Evolutionary conservation across 192 early-diverging fungal genomes (phyloP).

Genomic region (Diversispora eburnea): DNA sequence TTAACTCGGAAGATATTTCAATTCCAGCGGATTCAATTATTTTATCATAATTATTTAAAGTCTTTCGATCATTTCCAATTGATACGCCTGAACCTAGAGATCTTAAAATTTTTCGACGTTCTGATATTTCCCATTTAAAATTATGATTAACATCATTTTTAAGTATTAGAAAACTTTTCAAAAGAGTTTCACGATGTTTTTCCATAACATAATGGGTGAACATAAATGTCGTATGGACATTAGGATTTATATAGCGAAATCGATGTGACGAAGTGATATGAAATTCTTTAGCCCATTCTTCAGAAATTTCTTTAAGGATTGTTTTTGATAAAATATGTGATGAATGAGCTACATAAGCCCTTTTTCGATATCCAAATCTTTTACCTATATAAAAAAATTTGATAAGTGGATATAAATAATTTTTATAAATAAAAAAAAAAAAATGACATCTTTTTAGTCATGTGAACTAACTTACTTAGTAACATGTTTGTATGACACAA

Average conservation of each 20-base stretch:
- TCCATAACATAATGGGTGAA: constrained; percentile 42
- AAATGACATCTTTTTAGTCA: not conserved
- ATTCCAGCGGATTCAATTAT: constrained; percentile 16
- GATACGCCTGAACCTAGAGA: constrained; percentile 12
- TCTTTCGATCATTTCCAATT: not conserved
- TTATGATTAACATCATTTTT: constrained; percentile 37
- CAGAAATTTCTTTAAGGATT: constrained; percentile 35
- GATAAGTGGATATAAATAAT: not conserved
- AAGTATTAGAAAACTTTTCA: constrained; percentile 37
- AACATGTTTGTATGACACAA: constrained; percentile 36
- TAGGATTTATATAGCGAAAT: constrained; percentile 32
- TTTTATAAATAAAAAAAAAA: not conserved
- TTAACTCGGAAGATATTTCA: not conserved
- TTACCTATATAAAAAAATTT: constrained; percentile 1
- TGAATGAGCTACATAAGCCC: constrained; percentile 36
- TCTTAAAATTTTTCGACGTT: constrained; percentile 30
- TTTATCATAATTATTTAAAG: not conserved
- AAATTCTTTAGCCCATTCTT: constrained; percentile 36
- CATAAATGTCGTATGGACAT: constrained; percentile 36
- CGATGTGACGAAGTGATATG: constrained; percentile 35
- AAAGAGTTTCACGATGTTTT: constrained; percentile 34
- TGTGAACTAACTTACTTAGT: constrained; percentile 25
- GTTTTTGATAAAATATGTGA: constrained; percentile 33
- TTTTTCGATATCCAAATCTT: constrained; percentile 32
- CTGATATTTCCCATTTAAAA: constrained; percentile 30